These are phyloP conservation scores for Cryptosporidium muris DNA, from an alignment of 169 alveolate genomes.

Conservation along the genomic window DNA sequence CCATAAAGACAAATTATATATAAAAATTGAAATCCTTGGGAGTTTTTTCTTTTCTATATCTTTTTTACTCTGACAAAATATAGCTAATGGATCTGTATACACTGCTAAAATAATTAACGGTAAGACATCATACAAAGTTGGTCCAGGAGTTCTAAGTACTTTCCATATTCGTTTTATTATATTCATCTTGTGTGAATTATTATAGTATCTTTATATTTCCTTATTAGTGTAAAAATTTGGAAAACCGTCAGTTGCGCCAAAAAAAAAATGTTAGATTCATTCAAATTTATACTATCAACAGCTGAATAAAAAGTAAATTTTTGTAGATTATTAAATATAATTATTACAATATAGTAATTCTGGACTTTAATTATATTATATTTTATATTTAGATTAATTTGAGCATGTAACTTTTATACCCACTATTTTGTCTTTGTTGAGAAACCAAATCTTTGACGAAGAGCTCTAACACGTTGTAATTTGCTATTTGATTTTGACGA, in stretches of 20 bases:
- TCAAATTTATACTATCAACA: no score
- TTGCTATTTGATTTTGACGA: neutral
- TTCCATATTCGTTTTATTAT: conserved; percentile 4
- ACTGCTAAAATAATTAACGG: conserved; percentile 39
- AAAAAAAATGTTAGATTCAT: no score
- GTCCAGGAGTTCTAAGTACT: neutral
- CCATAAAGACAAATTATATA: conserved; percentile 25
- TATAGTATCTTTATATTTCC: neutral
- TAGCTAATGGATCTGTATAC: conserved; percentile 29
- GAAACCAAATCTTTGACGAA: conserved; percentile 61
- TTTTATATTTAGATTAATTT: neutral
- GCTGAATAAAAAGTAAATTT: no score
- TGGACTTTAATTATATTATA: neutral
- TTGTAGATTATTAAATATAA: no score
- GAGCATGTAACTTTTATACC: neutral
- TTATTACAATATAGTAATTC: no score
- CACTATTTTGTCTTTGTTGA: conserved; percentile 37
- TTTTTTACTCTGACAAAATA: conserved; percentile 20
- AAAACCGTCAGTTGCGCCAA: no score
- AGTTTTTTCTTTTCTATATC: conserved; percentile 29
- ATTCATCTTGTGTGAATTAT: neutral
- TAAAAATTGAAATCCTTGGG: conserved; percentile 32
- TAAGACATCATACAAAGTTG: conserved; percentile 16
- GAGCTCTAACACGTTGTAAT: conserved; percentile 23
- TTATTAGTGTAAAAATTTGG: no score